Evolutionary conservation across 345 rosid species (phyloP).

Genomic region (Physaria fendleri): DNA sequence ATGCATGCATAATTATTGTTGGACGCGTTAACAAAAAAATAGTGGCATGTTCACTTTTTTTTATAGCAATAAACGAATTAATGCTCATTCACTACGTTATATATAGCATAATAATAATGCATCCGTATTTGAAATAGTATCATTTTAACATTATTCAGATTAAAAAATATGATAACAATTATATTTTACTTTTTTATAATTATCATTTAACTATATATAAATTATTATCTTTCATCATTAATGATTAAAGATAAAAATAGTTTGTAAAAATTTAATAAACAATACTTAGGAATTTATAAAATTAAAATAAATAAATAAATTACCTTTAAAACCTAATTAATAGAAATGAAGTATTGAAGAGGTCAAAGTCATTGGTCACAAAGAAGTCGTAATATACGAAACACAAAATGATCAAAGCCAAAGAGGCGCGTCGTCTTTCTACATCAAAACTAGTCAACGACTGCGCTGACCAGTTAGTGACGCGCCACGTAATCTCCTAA

Average conservation of each 20-base stretch:
- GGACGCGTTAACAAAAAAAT: slow-evolving; percentile 1
- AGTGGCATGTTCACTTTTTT: slow-evolving; percentile 9
- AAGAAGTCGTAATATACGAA: not conserved
- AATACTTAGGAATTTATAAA: not conserved
- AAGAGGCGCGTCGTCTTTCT: slow-evolving; percentile 4
- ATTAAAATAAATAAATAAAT: not conserved
- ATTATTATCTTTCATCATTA: no score
- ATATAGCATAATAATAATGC: not conserved
- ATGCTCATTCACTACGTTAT: not conserved
- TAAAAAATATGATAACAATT: no score
- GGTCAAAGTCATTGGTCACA: slow-evolving; percentile 19
- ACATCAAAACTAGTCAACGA: slow-evolving; percentile 19
- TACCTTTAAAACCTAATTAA: not conserved
- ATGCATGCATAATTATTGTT: slow-evolving; percentile 1
- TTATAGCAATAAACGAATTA: not conserved
- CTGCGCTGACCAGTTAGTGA: not conserved
- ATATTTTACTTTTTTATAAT: no score
- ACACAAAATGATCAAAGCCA: not conserved
- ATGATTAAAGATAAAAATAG: no score
- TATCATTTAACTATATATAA: no score
- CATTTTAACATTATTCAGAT: no score
- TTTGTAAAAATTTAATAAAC: no score
- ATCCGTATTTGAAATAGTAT: no score
- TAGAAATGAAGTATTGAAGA: no score
- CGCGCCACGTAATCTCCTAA: not conserved